A percentile compares a stretch with the other conserved stretches of the same genome.
Conservation (phyloP, 2,329 filamentous ascomycete species). For the Trichophyton verrucosum region DNA sequence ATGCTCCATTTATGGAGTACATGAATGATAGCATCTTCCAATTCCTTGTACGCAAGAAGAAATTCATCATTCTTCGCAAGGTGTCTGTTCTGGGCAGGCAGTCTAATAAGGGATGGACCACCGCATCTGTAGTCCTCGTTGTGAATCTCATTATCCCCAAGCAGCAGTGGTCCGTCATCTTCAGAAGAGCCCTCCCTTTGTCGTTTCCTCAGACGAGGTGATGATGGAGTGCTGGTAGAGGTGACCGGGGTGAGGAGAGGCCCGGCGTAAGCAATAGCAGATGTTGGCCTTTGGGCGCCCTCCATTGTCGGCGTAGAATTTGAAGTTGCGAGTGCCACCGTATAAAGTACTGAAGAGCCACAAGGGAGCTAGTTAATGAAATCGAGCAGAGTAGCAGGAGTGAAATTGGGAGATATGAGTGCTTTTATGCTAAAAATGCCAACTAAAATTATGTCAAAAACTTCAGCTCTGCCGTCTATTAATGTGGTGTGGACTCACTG, state of each 20-base stretch:
- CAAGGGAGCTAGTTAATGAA: too few relatives aligned
- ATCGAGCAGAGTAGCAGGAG: too few relatives aligned
- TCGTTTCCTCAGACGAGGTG: neutral
- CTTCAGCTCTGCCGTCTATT: too few relatives aligned
- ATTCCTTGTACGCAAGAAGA: neutral
- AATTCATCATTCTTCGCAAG: neutral
- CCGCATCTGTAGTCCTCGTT: neutral
- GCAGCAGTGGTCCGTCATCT: neutral
- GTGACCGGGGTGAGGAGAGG: neutral
- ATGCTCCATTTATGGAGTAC: neutral
- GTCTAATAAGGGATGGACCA: neutral
- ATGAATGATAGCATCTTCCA: neutral
- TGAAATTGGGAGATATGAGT: too few relatives aligned
- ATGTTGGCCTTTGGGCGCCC: neutral
- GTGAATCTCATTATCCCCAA: neutral
- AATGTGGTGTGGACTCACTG: too few relatives aligned
- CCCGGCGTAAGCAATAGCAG: neutral
- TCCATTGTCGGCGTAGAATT: neutral
- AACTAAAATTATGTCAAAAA: too few relatives aligned
- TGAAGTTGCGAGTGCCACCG: too few relatives aligned
- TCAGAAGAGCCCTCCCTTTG: neutral
- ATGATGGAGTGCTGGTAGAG: neutral
- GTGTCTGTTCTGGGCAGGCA: neutral
- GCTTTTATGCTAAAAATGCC: too few relatives aligned
- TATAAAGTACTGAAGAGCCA: too few relatives aligned